These are phyloP conservation scores for Funneliformis mosseae DNA, from an alignment of 192 early-diverging fungal genomes.

Conservation along the genomic window DNA sequence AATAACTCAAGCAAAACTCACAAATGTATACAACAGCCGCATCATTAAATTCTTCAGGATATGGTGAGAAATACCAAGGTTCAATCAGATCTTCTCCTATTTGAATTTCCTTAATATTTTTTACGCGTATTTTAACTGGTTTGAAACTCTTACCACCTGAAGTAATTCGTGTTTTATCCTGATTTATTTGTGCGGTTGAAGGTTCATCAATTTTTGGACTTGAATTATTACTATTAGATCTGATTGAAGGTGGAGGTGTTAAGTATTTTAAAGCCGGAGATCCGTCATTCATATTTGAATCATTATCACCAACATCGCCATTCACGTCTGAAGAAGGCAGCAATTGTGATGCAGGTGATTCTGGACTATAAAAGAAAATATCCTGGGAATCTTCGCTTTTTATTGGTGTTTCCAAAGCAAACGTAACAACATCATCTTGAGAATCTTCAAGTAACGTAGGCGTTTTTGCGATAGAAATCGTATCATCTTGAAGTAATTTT, in stretches of 20 bases:
- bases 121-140: constrained; percentile 86
- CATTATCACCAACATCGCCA: too few species aligned
- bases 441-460: not conserved
- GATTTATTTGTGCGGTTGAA: not conserved
- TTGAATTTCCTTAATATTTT: constrained; percentile 90
- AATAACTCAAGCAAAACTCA: constrained; percentile 92
- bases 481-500: not conserved
- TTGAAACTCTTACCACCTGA: constrained; percentile 92
- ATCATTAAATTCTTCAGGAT: constrained; percentile 84
- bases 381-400: not conserved
- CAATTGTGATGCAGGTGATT: not conserved
- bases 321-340: too few species aligned
- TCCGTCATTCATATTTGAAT: too few species aligned
- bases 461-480: not conserved
- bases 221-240: not conserved
- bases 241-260: too few species aligned
- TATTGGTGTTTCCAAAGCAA: not conserved
- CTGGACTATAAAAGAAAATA: not conserved
- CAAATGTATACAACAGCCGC: constrained; percentile 85
- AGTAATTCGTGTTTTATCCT: not conserved
- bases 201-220: not conserved
- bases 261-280: too few species aligned
- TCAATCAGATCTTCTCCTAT: constrained; percentile 91
- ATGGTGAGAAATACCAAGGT: constrained; percentile 98
- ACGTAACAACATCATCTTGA: not conserved